Evolutionary conservation across 2,329 filamentous ascomycete genomes (phyloP), one percentile per base, ranked within the genome.

Genomic region (Sclerotinia borealis): DNA sequence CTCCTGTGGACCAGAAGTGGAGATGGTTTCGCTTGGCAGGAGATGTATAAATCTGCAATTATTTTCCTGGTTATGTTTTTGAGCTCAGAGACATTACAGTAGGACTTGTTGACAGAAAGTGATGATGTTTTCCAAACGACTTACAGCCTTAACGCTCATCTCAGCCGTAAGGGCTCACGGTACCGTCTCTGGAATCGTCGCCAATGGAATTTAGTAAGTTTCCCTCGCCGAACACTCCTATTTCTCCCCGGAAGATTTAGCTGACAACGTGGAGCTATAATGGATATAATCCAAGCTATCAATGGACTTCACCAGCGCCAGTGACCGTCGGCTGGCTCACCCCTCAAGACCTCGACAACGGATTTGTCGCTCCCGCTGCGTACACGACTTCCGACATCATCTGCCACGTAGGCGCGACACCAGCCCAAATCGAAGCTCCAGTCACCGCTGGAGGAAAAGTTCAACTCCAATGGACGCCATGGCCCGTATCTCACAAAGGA

Each of bases 401-500:
- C 76, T 88, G 85, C 78, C 86, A 89, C 78, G 79, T 79, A 72
- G 75, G 76, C 49, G 85, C 81, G 36, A 78, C 79, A 36, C 79
- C 80, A n/a, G 83, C 79, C 45, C 69, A 75, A 19, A 76, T 79
- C 63, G 78, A 79, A 66, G 84, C 82, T 22, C 76, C 80, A n/a
- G 81, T 88, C 43, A 77, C 79, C n/a, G 87, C 86, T 17, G 88
- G 87, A 66, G 78, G 78, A 67, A 78, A 78, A 10, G 73, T 90
- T 68, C 77, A 82, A 64, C 75, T 90, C 55, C 79, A 84, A 69
- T 90, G 87, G 87, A 83, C 79, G 64, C 65, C 67, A 11, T 90
- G 87, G 87, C 86, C 87, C n/a, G 78, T 81, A 11, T 81, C 79
- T 61, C 84, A 90, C 77, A 79, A 86, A 52, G 72, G 72, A 0